Base-by-base conservation (phyloP, 2,329 filamentous ascomycete genomes). In the Aspergillus aculeatus region DNA sequence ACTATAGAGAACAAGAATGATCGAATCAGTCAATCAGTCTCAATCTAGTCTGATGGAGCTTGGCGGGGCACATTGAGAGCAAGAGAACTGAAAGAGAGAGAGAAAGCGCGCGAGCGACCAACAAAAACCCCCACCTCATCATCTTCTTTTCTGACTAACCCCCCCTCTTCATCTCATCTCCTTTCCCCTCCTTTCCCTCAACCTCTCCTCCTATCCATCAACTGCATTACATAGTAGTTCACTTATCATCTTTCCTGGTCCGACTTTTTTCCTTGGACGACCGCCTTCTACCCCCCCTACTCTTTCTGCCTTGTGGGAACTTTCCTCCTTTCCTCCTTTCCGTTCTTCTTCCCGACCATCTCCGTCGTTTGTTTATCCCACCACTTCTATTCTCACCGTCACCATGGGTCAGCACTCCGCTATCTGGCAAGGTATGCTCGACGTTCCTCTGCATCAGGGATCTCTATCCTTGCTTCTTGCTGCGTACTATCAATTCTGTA, bases 371-470 rank as follows among this genome's bases (percentile, higher is more conserved):
- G 59, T 63, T 66, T 62, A 62, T 58, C 50, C 59, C 55, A n/a
- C 38, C 38, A 60, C 56, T 61, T 47, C 64, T 68, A 71, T 56
- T 59, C 74, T n/a, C 38, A 60, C 57, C 62, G 50, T 65, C 68
- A 72, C 56, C 61, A 75, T 75, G 72, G 67, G 72, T 66, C 66
- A 65, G n/a, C 72, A 75, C 69, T 73, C 72, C 51, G 72, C 71
- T 64, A 66, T 73, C 58, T 75, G 72, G 71, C 72, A 75, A 71
- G 69, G 72, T 75, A 73, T 41, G 64, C 48, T 35, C n/a, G 19
- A 10, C 32, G 16, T 31, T 16, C 47, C n/a, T 14, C 26, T n/a
- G n/a, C 26, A 12, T 35, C 21, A 31, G 12, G 49, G 4, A 19
- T 31, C 16, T 29, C 29, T 5, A 19, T 51, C 26, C 24, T 23